Percentiles rank a stretch among this genome's conserved stretches.
phyloP scores from a whole-genome alignment of 352 stramenopile genomes.

The Pythium phragmiticola region DNA sequence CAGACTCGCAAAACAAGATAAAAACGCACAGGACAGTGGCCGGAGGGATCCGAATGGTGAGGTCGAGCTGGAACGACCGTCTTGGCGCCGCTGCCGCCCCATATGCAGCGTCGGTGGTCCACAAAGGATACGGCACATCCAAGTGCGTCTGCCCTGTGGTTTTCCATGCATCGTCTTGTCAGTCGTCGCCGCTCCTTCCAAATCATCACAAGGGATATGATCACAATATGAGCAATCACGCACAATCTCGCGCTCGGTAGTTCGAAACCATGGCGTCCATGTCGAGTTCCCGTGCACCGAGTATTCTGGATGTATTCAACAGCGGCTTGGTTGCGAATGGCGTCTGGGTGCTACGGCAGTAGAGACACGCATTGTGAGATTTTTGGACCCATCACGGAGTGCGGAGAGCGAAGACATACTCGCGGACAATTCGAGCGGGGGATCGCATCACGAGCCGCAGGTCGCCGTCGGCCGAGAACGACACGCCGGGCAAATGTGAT shows the following conservation, averaged over 20 bases:
- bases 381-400: background rate
- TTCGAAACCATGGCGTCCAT: constrained; percentile 33
- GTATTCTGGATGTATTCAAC: constrained; percentile 40
- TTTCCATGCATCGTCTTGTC: constrained; percentile 6
- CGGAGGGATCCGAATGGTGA: constrained; percentile 46
- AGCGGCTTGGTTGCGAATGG: constrained; percentile 39
- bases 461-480: constrained; percentile 56
- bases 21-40: constrained; percentile 32
- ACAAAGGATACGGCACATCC: constrained; percentile 38
- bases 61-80: constrained; percentile 35
- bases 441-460: constrained; percentile 50
- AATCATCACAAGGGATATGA: background rate
- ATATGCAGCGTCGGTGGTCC: constrained; percentile 33
- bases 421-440: constrained; percentile 39
- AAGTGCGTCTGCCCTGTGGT: constrained; percentile 35
- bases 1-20: background rate
- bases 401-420: background rate
- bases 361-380: background rate
- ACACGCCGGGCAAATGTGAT: constrained; percentile 35
- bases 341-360: constrained; percentile 30
- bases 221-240: constrained; percentile 3
- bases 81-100: background rate
- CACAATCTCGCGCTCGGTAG: constrained; percentile 54
- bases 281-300: constrained; percentile 38
- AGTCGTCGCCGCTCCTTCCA: background rate